phyloP scores from a whole-genome alignment of 2,329 filamentous ascomycete species.

The Capronia epimyces region DNA sequence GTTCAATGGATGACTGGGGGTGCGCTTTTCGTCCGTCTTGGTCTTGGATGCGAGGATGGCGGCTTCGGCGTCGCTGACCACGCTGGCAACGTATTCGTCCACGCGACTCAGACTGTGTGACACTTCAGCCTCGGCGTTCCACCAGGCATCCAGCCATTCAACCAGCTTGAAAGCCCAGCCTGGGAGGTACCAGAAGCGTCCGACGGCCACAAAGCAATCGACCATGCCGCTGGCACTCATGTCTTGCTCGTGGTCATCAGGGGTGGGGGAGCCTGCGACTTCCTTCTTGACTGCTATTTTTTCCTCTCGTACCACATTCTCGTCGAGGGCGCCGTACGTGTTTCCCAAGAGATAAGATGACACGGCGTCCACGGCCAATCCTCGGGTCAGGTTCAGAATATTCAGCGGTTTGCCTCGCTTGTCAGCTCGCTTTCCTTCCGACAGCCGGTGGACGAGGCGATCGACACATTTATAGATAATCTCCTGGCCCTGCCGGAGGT shows the following conservation, averaged over 20 bases:
- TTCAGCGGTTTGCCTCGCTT: constrained; percentile 38
- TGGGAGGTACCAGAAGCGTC: constrained; percentile 51
- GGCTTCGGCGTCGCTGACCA: constrained; percentile 20
- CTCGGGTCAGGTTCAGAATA: constrained; percentile 47
- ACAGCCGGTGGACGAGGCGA: constrained; percentile 41
- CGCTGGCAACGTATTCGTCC: constrained; percentile 24
- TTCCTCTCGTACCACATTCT: constrained; percentile 26
- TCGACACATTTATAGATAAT: constrained; percentile 41
- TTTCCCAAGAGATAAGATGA: constrained; percentile 50
- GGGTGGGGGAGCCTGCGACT: constrained; percentile 20
- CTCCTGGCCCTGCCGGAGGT: constrained; percentile 37
- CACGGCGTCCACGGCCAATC: constrained; percentile 51
- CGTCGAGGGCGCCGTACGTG: constrained; percentile 46
- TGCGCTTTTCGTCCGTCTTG: constrained; percentile 4
- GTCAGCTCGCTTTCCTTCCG: constrained; percentile 30
- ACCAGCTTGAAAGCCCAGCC: constrained; percentile 32
- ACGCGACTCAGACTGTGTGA: constrained; percentile 20
- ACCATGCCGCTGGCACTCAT: constrained; percentile 47
- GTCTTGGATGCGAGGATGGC: constrained; percentile 10
- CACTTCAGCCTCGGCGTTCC: constrained; percentile 22
- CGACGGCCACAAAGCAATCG: constrained; percentile 51
- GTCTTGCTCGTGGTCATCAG: constrained; percentile 18
- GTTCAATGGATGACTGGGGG: constrained; percentile 13
- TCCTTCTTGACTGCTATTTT: constrained; percentile 11
- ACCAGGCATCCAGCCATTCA: constrained; percentile 24